phyloP scores from a whole-genome alignment of 495 filamentous ascomycete genomes.

The Polyplosphaeria fusca region DNA sequence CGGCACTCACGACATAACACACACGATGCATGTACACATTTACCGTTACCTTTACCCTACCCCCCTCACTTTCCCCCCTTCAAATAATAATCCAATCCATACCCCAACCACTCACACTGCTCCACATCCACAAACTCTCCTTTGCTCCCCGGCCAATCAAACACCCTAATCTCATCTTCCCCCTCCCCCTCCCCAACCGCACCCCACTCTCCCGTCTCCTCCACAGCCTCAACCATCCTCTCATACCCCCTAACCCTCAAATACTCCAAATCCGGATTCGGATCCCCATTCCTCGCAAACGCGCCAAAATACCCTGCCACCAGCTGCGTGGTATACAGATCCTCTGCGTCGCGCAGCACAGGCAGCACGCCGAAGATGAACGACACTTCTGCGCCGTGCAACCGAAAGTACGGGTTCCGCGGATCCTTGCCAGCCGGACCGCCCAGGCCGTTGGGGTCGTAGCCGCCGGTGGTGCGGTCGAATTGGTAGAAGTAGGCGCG shows the following conservation, averaged over 20 bases:
- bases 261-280: slow-evolving; percentile 37
- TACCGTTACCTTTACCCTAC: neutral
- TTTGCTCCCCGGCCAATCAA: slow-evolving; percentile 38
- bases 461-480: slow-evolving; percentile 41
- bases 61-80: slow-evolving; percentile 19
- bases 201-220: slow-evolving; percentile 32
- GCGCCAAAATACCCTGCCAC: slow-evolving; percentile 38
- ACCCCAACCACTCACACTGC: slow-evolving; percentile 44
- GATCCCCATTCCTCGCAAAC: slow-evolving; percentile 37
- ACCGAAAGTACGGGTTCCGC: slow-evolving; percentile 27
- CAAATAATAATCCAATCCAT: slow-evolving; percentile 38
- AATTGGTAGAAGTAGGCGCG: slow-evolving; percentile 49
- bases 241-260: slow-evolving; percentile 40
- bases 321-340: slow-evolving; percentile 35
- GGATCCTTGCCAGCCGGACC: slow-evolving; percentile 22
- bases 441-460: slow-evolving; percentile 45
- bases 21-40: neutral
- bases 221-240: slow-evolving; percentile 31
- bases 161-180: slow-evolving; percentile 38
- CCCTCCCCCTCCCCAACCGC: slow-evolving; percentile 30
- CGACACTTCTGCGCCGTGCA: slow-evolving; percentile 32
- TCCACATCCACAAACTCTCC: slow-evolving; percentile 38
- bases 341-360: slow-evolving; percentile 30
- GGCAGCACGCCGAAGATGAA: slow-evolving; percentile 38
- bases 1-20: neutral